Conservation (phyloP, 2,329 filamentous ascomycete genomes). For the Leptographium radiaticola region DNA sequence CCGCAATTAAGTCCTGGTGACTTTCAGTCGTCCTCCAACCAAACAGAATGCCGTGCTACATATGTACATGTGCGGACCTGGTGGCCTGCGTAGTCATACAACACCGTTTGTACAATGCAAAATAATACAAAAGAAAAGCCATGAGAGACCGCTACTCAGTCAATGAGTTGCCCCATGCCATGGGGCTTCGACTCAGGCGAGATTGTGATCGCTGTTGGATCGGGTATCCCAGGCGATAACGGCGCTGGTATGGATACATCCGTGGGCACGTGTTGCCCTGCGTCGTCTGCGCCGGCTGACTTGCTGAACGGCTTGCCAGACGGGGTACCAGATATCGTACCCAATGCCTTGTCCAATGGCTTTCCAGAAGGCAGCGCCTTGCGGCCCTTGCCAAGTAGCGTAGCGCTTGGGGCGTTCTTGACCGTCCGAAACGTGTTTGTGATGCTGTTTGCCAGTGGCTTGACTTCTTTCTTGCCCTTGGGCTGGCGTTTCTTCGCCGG, state of each 20-base stretch:
- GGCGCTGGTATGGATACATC: not conserved
- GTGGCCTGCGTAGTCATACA: not conserved
- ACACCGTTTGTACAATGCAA: not conserved
- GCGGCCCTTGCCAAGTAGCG: constrained; percentile 2
- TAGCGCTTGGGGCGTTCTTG: constrained; percentile 21
- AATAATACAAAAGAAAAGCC: not conserved
- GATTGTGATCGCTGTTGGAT: constrained; percentile 20
- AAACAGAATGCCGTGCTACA: not conserved
- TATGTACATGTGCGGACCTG: too few relatives aligned
- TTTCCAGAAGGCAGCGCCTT: constrained; percentile 2
- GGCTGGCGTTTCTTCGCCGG: constrained; percentile 20
- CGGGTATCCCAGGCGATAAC: not conserved
- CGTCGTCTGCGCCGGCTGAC: not conserved
- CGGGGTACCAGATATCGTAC: not conserved
- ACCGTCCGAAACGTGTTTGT: constrained; percentile 31
- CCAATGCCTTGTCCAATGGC: not conserved
- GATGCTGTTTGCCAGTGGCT: constrained; percentile 11
- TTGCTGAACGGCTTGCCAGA: not conserved
- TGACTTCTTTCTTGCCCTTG: constrained; percentile 20
- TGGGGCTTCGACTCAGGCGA: constrained; percentile 28
- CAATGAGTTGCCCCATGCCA: constrained; percentile 24
- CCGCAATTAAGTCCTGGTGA: not conserved
- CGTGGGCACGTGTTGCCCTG: not conserved
- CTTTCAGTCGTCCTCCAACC: not conserved
- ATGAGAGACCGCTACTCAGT: constrained; percentile 8